Base-by-base conservation (phyloP, 257 asterid genomes). In the Phtheirospermum japonicum region DNA sequence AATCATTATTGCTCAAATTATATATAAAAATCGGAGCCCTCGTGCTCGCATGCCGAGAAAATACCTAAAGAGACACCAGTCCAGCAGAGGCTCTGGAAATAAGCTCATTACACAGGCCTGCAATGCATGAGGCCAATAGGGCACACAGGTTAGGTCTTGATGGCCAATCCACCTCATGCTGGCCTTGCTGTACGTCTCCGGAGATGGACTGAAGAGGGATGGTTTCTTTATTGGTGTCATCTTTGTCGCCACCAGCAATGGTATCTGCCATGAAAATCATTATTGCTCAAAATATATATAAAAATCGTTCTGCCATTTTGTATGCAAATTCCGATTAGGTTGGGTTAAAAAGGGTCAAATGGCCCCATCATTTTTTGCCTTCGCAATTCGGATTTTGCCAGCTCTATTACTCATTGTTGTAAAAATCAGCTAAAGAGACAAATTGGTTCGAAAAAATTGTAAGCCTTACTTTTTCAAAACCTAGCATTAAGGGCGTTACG, bases 101-200 rank as follows among this genome's bases (percentile, higher is more conserved):
- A 65, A 12, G 49, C 66, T 7, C 12, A 75, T 6, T 0, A 65
- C 0, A 10, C 5, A 54, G 45, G 79, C 73, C 55, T 65, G 76
- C 13, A 70, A 11, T 2, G 79, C 72, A 70, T 75, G 79, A 60
- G 79, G 63, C 76, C 80, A 75, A 61, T 75, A 75, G 19, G 76
- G 80, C 9, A 70, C 54, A 64, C 80, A 75, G 30, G 65, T 61
- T 12, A 17, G 67, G 12, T 66, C 26, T 4, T 9, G 26, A 14
- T 70, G 66, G 40, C 79, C 79, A 12, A 75, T 75, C 70, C 73
- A 75, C 30, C 61, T 61, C 4, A 75, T 54, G 56, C 79, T 65
- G 45, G 76, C 76, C 17, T 66, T 75, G 76, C 73, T 61, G 20
- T 70, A 75, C 37, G 55, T 16, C 70, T 75, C 64, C 48, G 79